A percentile compares a stretch with the other conserved stretches of the same genome.
phyloP scores from a whole-genome alignment of 768 basidiomycete species.

The Suillus subaureus region DNA sequence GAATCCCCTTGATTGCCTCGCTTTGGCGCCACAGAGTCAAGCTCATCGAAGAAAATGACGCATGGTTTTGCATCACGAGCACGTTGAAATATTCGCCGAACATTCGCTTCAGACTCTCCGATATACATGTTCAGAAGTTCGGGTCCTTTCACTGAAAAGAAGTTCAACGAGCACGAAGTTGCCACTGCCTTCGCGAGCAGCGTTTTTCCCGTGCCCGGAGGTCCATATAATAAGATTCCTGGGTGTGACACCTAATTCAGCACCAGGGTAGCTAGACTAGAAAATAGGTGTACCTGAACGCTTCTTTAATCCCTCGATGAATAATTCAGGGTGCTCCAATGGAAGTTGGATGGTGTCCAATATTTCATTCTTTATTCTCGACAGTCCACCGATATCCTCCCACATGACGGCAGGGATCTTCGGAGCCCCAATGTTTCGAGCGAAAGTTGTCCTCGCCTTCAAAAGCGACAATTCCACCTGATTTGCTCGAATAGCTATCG shows the following conservation, averaged over 20 bases:
- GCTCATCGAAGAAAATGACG: constrained; percentile 95
- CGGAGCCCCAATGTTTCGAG: constrained; percentile 94
- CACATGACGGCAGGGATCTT: constrained; percentile 94
- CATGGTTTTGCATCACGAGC: constrained; percentile 93
- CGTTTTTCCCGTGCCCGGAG: constrained; percentile 96
- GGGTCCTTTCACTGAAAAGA: constrained; percentile 97
- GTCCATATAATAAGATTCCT: constrained; percentile 93
- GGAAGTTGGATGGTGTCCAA: constrained; percentile 95
- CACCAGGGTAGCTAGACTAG: neutral
- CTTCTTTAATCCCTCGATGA: constrained; percentile 91
- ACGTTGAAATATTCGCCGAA: constrained; percentile 87
- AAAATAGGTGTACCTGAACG: constrained; percentile 67
- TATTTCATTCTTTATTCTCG: constrained; percentile 86
- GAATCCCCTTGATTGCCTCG: constrained; percentile 95
- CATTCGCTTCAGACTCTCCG: constrained; percentile 97
- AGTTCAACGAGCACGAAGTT: constrained; percentile 92
- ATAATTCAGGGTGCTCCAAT: constrained; percentile 86
- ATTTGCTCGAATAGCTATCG: constrained; percentile 30
- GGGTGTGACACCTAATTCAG: constrained; percentile 7
- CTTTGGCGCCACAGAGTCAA: constrained; percentile 94
- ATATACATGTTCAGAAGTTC: constrained; percentile 98
- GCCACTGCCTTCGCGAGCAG: constrained; percentile 95
- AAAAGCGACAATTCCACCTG: constrained; percentile 78
- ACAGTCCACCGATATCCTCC: constrained; percentile 96
- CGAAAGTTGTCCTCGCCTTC: constrained; percentile 75